Evolutionary conservation across 352 stramenopile genomes (phyloP), one percentile per base, ranked within the genome.

Genomic region (Peronosclerospora sorghi): DNA sequence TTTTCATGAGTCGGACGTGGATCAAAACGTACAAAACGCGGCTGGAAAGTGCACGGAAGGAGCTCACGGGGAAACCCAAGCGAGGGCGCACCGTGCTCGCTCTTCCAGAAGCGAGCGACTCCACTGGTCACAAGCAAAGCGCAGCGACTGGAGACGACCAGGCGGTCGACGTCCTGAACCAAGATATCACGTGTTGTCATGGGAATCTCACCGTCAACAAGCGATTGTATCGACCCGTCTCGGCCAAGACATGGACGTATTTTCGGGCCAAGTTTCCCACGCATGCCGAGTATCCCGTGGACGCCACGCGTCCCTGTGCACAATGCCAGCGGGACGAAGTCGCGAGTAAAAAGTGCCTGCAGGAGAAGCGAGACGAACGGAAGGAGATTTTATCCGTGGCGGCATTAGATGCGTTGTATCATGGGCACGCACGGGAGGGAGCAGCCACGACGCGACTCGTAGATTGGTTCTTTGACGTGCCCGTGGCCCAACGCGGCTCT

Each of bases 121-220:
- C n/a, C n/a, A n/a, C n/a, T n/a, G n/a, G n/a, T n/a, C n/a, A n/a
- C n/a, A n/a, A n/a, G 21, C 21, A 26, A 26, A 26, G 4, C 21
- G 21, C n/a, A n/a, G n/a, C n/a, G n/a, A n/a, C n/a, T n/a, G 21
- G 21, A 26, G 4, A 26, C 21, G 21, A 26, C 21, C 21, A 26
- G 21, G 21, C 3, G 21, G 21, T 26, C 6, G 21, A 32, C 0
- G 38, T 45, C 1, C 50, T 91, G 21, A 91, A 91, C 36, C 55
- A 78, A 47, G 79, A 91, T 45, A 82, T 91, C n/a, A 66, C 45
- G 1, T 91, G 78, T 24, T 34, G 51, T 0, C 78, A 91, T 35
- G 75, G 72, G 12, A 74, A 85, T 14, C 44, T 88, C 21, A 68
- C 51, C 13, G 49, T 86, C 8, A 60, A 86, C 43, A 86, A 83